Conservation (phyloP, 1,284 basidiomycete genomes). For the Leccinum angustisporum region DNA sequence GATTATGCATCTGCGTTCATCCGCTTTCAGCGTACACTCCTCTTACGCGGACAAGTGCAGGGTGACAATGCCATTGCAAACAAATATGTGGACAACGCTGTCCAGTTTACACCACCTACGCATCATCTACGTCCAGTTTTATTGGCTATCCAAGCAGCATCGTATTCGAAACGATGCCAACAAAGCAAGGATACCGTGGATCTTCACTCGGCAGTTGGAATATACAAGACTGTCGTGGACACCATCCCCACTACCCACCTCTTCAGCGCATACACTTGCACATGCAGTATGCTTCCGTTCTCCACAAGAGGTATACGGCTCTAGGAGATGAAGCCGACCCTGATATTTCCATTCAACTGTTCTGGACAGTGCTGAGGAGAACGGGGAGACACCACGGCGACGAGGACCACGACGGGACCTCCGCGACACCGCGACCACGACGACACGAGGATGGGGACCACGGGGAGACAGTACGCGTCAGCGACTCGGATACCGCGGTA, state of each 20-base stretch:
- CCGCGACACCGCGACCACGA: no score
- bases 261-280: constrained; percentile 14
- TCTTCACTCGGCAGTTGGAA: constrained; percentile 18
- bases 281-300: constrained; percentile 12
- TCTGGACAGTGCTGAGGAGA: constrained; percentile 2
- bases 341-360: constrained; percentile 18
- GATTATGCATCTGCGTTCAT: constrained; percentile 14
- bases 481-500: no score
- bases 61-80: not conserved
- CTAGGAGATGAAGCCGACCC: constrained; percentile 19
- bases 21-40: constrained; percentile 3
- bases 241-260: constrained; percentile 4
- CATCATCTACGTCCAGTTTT: constrained; percentile 14
- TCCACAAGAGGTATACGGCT: constrained; percentile 8
- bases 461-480: no score
- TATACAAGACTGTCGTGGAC: not conserved
- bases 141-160: constrained; percentile 12
- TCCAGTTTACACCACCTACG: constrained; percentile 6
- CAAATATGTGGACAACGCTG: constrained; percentile 10
- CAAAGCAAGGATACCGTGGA: constrained; percentile 11
- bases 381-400: no score
- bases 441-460: no score
- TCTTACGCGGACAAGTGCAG: constrained; percentile 4
- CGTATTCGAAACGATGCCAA: constrained; percentile 9
- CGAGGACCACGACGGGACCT: no score